phyloP scores from a whole-genome alignment of 371 early-diverging fungal genomes.

The Catenaria anguillulae region DNA sequence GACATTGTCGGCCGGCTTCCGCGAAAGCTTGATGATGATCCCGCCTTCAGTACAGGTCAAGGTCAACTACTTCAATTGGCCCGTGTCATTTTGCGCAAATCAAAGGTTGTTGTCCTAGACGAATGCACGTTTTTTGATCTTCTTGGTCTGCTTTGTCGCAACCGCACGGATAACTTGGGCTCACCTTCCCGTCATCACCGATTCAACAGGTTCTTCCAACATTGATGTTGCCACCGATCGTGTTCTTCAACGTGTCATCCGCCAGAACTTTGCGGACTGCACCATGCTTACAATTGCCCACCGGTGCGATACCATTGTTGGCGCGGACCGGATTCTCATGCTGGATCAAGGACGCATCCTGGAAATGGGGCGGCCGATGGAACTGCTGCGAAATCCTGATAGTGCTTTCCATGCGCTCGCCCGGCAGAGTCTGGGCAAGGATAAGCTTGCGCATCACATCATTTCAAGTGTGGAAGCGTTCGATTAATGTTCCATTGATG shows the following conservation, averaged over 20 bases:
- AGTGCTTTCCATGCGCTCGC: too few relatives aligned
- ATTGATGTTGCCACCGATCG: conserved; percentile 29
- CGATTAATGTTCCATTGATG: too few relatives aligned
- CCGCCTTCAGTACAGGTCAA: conserved; percentile 57
- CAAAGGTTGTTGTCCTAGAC: conserved; percentile 35
- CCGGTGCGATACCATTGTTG: conserved; percentile 75
- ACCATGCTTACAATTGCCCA: conserved; percentile 91
- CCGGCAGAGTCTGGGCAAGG: too few relatives aligned
- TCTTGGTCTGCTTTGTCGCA: too few relatives aligned
- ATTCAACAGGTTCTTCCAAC: too few relatives aligned
- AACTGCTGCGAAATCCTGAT: too few relatives aligned
- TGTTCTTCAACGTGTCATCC: conserved; percentile 75
- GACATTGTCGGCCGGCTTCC: conserved; percentile 14
- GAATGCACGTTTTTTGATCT: conserved; percentile 34
- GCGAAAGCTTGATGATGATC: background rate
- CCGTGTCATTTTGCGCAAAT: conserved; percentile 23
- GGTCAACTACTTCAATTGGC: conserved; percentile 34
- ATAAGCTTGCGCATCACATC: too few relatives aligned
- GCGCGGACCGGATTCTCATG: conserved; percentile 66
- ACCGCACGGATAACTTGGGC: too few relatives aligned
- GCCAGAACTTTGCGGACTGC: conserved; percentile 61
- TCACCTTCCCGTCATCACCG: too few relatives aligned
- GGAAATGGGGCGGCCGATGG: conserved; percentile 60
- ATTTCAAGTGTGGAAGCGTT: too few relatives aligned
- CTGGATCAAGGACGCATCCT: conserved; percentile 57